phyloP scores from a whole-genome alignment of 164 flowering plant genomes.

The Brasenia schreberi region DNA sequence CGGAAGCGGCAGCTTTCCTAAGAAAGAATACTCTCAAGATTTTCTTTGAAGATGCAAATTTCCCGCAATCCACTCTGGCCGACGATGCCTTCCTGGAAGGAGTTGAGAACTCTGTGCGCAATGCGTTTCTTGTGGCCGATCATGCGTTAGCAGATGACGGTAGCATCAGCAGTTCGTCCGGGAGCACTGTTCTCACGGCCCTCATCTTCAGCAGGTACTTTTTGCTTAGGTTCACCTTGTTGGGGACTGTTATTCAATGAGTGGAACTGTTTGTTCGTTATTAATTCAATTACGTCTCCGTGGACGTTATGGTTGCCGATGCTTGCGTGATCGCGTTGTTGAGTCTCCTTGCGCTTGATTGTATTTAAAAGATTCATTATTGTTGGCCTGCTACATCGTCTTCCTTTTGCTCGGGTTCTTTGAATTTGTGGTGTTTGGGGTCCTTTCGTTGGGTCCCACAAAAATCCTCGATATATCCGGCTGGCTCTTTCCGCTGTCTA shows the following conservation, averaged over 20 bases:
- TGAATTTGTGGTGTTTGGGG: too few relatives aligned
- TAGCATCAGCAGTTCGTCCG: conserved; percentile 51
- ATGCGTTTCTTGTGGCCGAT: conserved; percentile 64
- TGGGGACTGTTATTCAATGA: too few relatives aligned
- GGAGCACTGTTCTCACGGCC: conserved; percentile 84
- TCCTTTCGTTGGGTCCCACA: too few relatives aligned
- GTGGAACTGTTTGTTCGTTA: not conserved
- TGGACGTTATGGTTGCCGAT: not conserved
- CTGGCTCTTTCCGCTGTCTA: too few relatives aligned
- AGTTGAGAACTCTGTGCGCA: conserved; percentile 41
- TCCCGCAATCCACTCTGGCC: conserved; percentile 38
- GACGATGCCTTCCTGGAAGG: conserved; percentile 37
- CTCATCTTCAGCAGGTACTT: conserved; percentile 62
- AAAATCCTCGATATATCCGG: too few relatives aligned
- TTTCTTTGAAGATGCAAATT: conserved; percentile 54
- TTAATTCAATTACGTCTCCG: not conserved
- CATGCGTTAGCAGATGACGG: conserved; percentile 61
- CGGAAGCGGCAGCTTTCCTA: conserved; percentile 79
- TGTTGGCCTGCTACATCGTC: not conserved
- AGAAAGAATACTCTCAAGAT: conserved; percentile 45
- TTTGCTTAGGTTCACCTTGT: not conserved
- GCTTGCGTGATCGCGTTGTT: not conserved
- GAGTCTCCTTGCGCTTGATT: not conserved
- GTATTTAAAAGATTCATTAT: not conserved
- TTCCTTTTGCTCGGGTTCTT: not conserved